Percentiles rank a stretch among this genome's conserved stretches.
Conservation (phyloP, 768 basidiomycete species). For the Fibroporia radiculosa region DNA sequence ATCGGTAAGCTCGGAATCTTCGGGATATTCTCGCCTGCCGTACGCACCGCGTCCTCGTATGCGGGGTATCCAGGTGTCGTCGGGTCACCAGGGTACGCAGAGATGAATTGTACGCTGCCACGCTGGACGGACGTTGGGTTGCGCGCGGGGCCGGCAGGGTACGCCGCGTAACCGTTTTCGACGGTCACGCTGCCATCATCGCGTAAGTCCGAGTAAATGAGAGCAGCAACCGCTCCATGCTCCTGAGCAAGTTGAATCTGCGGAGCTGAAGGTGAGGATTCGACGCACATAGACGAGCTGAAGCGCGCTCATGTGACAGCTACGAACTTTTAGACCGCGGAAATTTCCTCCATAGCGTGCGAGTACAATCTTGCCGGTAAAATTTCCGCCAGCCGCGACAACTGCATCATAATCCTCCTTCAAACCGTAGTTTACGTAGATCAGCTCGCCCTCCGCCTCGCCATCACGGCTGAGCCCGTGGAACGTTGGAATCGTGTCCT, state of each 20-base stretch:
- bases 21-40: slow-evolving; percentile 56
- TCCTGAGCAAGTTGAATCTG: slow-evolving; percentile 80
- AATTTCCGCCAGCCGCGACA: slow-evolving; percentile 53
- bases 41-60: slow-evolving; percentile 70
- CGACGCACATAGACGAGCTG: background rate
- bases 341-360: slow-evolving; percentile 72
- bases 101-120: slow-evolving; percentile 70
- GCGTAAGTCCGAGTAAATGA: slow-evolving; percentile 82
- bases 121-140: slow-evolving; percentile 83
- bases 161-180: slow-evolving; percentile 67
- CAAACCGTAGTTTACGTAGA: slow-evolving; percentile 78
- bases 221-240: slow-evolving; percentile 64
- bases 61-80: slow-evolving; percentile 85
- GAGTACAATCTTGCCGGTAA: slow-evolving; percentile 74
- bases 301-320: background rate
- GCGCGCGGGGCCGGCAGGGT: slow-evolving; percentile 84
- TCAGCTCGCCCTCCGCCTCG: slow-evolving; percentile 57
- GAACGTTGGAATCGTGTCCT: slow-evolving; percentile 65
- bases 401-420: slow-evolving; percentile 70
- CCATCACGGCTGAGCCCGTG: slow-evolving; percentile 80
- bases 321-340: slow-evolving; percentile 77
- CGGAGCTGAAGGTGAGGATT: background rate
- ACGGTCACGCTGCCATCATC: slow-evolving; percentile 78
- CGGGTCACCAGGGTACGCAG: slow-evolving; percentile 58
- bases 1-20: slow-evolving; percentile 81